Base-by-base conservation (phyloP, 2,329 filamentous ascomycete genomes). In the Paradendryphiella salina region DNA sequence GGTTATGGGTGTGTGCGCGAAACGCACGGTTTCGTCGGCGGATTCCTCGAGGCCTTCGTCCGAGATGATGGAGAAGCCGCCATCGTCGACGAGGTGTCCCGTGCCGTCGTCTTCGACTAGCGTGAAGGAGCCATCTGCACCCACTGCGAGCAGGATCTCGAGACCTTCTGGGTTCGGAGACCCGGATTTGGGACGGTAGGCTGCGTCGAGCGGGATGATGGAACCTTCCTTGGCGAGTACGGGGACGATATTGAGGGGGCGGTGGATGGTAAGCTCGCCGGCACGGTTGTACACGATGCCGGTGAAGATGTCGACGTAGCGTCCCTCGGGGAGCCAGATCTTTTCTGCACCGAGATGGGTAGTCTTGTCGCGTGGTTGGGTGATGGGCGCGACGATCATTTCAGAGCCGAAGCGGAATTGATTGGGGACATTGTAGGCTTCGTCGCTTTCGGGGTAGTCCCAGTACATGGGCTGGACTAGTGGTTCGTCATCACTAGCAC, bases 391-490 rank as follows among this genome's bases (percentile, higher is more conserved):
- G 0, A 85, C 80, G 3, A 86, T 68, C 11, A 86, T 66, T 20
- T 80, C 73, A 0, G 77, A 76, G 1, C 84, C 84, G 56, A 86
- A 86, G 57, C 77, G 77, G 64, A 80, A 86, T 63, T 85, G 76
- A 56, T 84, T 86, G 0, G 78, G 79, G 0, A 81, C 75, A 0
- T 66, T 59, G 66, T 86, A 86, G 0, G 84, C 82, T 49, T 80
- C 78, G 0, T 81, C 76, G 0, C 66, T 61, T 1, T 77, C 73
- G 0, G 81, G 80, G 53, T 81, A 79, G 35, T 77, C 75, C 84
- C 84, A 87, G 71, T 87, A 87, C 73, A 87, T 75, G 0, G 84
- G 84, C 63, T 82, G 80, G 1, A 86, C 68, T 1, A 86, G 66
- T 0, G 83, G 83, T 41, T 80, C 74, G 34, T 76, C 76, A 0